phyloP scores from a whole-genome alignment of 306 rosid species.

The Quercus wislizeni region DNA sequence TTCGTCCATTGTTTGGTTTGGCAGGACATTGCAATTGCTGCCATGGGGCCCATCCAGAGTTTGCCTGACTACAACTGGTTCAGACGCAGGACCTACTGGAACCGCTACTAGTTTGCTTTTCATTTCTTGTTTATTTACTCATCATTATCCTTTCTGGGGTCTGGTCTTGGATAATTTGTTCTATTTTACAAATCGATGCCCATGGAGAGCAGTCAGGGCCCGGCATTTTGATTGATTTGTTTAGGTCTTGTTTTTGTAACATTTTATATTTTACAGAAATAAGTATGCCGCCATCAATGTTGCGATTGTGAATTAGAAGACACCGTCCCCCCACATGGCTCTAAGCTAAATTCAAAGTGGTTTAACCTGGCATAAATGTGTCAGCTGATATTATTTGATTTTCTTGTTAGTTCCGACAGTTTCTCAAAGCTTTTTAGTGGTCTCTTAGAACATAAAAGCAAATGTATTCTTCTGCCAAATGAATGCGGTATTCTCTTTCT shows the following conservation, averaged over 20 bases:
- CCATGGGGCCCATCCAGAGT: constrained; percentile 79
- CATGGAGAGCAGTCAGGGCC: constrained; percentile 36
- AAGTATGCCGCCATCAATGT: constrained; percentile 39
- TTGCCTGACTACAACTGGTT: constrained; percentile 97
- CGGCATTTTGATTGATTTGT: constrained; percentile 29
- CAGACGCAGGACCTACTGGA: constrained; percentile 99
- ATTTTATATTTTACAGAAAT: constrained; percentile 37
- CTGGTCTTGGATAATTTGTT: constrained; percentile 33
- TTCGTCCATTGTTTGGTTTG: constrained; percentile 9
- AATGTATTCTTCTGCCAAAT: background rate
- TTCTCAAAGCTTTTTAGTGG: background rate
- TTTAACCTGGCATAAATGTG: no score
- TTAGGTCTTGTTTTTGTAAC: constrained; percentile 37
- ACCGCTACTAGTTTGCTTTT: constrained; percentile 71
- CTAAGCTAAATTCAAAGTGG: background rate
- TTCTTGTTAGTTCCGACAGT: background rate
- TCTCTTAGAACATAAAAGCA: background rate
- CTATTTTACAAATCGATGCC: constrained; percentile 28
- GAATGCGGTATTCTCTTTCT: no score
- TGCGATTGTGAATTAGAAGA: constrained; percentile 22
- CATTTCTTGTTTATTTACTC: constrained; percentile 19
- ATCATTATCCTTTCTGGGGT: constrained; percentile 20
- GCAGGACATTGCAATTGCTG: constrained; percentile 91
- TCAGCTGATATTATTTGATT: background rate
- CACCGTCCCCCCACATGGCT: background rate